Base-by-base conservation (phyloP, 2,329 filamentous ascomycete species). In the Talaromyces sp. region DNA sequence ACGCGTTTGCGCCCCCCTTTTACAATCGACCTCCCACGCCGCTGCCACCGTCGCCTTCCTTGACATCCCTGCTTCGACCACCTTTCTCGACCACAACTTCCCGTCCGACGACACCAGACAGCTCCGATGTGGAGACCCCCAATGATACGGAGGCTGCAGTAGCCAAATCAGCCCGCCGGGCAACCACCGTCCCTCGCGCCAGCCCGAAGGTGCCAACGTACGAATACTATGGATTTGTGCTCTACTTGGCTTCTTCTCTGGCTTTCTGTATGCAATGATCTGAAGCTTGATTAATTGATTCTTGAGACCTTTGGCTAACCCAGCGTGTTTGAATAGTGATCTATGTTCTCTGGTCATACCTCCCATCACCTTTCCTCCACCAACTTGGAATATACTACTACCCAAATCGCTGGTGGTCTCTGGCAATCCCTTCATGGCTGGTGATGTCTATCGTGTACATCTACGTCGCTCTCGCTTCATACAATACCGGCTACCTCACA, bases 221-320 rank as follows among this genome's bases (percentile, higher is more conserved):
- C 77, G 94, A 99, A 71, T 99, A 97, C 83, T 97, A 97, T 72
- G 94, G 94, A 70, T 99, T 99, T 75, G 93, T 96, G 49, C 83
- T 99, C 45, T 97, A 99, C 77, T 82, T 99, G 35, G 90, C 93
- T 68, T 92, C 88, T 57, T 90, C 87, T 19, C 79, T 94, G 47
- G 86, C 86, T 2, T 97, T 97, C 70, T 78, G 88, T 69, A 80
- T 84, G 67, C 88, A 29, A 16, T 11, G 14, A 7, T 9, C 17
- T n/a, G 13, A 10, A n/a, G n/a, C n/a, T n/a, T n/a, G n/a, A n/a
- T n/a, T n/a, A n/a, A n/a, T n/a, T n/a, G n/a, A n/a, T n/a, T n/a
- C n/a, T n/a, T n/a, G n/a, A n/a, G n/a, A 13, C 20, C 4, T 16
- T 29, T 14, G 14, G 22, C 24, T 10, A 11, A 27, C 11, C 16